Evolutionary conservation across 2,329 filamentous ascomycete genomes (phyloP).

Genomic region (Bipolaris zeicola): DNA sequence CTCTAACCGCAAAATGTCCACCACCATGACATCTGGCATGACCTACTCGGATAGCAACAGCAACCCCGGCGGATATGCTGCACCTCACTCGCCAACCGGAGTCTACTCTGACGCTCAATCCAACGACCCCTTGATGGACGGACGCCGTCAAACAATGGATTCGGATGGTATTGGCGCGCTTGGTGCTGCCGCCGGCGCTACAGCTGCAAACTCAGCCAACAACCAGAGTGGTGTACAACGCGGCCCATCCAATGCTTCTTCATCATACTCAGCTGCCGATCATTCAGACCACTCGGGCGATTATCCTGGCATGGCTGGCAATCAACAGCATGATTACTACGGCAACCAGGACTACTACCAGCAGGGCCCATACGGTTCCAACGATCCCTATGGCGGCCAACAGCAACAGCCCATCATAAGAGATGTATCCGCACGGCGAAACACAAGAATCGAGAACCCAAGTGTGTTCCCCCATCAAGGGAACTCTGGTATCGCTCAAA

Average conservation of each 20-base stretch:
- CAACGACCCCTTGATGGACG: constrained; percentile 66
- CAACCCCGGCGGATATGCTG: constrained; percentile 58
- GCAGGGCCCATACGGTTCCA: constrained; percentile 61
- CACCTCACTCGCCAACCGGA: constrained; percentile 66
- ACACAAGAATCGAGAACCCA: constrained; percentile 92
- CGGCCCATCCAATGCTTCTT: constrained; percentile 93
- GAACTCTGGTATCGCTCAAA: constrained; percentile 93
- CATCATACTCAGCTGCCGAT: constrained; percentile 84
- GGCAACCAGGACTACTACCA: constrained; percentile 62
- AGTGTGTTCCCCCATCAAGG: constrained; percentile 87
- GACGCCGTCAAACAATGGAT: constrained; percentile 61
- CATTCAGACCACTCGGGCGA: constrained; percentile 70
- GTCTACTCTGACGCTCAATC: constrained; percentile 71
- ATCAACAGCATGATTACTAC: constrained; percentile 58
- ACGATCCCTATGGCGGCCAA: constrained; percentile 58
- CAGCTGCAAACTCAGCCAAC: constrained; percentile 65
- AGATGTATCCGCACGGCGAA: constrained; percentile 88
- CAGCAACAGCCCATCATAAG: constrained; percentile 78
- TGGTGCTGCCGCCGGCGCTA: constrained; percentile 54
- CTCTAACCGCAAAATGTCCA: constrained; percentile 77
- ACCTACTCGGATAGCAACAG: constrained; percentile 73
- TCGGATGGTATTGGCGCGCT: constrained; percentile 84
- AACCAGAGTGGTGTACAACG: constrained; percentile 74
- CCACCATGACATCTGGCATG: constrained; percentile 80
- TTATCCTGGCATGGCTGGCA: constrained; percentile 53